Evolutionary conservation across 306 rosid species (phyloP), one percentile per base, ranked within the genome.

Genomic region (Trichosanthes cucumerina): DNA sequence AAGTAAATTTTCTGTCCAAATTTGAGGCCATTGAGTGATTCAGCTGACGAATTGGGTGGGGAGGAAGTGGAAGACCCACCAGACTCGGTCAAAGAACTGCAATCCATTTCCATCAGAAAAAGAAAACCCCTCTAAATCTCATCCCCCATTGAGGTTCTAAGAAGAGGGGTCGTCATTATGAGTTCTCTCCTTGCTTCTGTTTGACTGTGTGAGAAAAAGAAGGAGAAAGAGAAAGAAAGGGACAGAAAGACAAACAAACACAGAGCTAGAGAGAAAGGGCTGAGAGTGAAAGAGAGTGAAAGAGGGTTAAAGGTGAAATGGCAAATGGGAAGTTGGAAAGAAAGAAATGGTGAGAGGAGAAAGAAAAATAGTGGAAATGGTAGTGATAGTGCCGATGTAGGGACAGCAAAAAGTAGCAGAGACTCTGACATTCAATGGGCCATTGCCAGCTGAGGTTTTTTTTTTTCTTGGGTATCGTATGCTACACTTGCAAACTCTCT

Each of bases 1-100:
- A 92, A 92, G 84, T 95, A 95, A 73, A 95, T 86, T 81, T 87
- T 87, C 41, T 80, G 87, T 62, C 98, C 97, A 34, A 90, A 90
- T 82, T 90, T 89, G 79, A 92, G 81, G 56, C 96, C 96, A 49
- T 94, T 82, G 62, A 90, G 91, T 0, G 92, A 85, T 60, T 88
- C 90, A 31, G 91, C 12, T 33, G 93, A 88, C 18, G 93, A 85
- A 90, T 76, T 83, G 6, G 86, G 84, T 0, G 90, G 86, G 28
- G 88, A 83, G 49, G 90, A 83, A 72, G 85, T 76, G 34, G 90
- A 75, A 33, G 90, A 86, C 47, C 86, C 81, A 23, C 85, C 87
- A 8, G 92, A 79, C 74, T 89, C 89, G 23, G 90, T 83, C 49
- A 85, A 82, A 36, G 93, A 79, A 63, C 83, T 49, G 39, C 91